Percentiles rank a stretch among this genome's conserved stretches.
Conservation (phyloP, 108 stramenopile genomes). For the Cyclotella baltica region DNA sequence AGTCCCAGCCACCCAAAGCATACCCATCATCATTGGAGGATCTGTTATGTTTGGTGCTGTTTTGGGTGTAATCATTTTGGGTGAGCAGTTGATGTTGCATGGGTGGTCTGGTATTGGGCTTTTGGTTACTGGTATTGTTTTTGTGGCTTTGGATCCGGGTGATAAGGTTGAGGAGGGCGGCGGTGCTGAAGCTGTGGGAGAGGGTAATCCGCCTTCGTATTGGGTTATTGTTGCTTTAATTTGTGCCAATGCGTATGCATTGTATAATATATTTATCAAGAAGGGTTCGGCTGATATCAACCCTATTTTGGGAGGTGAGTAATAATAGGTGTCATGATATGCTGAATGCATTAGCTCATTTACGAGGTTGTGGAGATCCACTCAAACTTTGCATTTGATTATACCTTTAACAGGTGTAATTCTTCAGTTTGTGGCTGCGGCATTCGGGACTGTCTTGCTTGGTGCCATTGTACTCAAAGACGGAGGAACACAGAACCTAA, state of each 20-base stretch:
- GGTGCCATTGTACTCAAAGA: constrained; percentile 4
- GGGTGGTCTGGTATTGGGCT: constrained; percentile 71
- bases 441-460: constrained; percentile 57
- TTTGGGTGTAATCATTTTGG: constrained; percentile 51
- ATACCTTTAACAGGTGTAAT: too few relatives aligned
- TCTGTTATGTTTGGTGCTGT: constrained; percentile 71
- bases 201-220: background rate
- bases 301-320: constrained; percentile 78
- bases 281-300: constrained; percentile 67
- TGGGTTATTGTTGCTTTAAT: constrained; percentile 74
- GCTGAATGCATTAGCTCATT: too few relatives aligned
- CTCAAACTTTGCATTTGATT: too few relatives aligned
- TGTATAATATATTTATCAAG: constrained; percentile 86
- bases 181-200: background rate
- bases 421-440: constrained; percentile 75
- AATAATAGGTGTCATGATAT: too few relatives aligned
- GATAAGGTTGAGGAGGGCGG: background rate
- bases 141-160: constrained; percentile 62
- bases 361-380: too few relatives aligned
- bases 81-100: constrained; percentile 50
- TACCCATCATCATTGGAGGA: constrained; percentile 78
- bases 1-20: constrained; percentile 69
- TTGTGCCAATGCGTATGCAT: constrained; percentile 73
- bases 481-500: constrained; percentile 16
- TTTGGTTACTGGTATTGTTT: constrained; percentile 57